Base-by-base conservation (phyloP, 305 asterid species). In the Caryopteris hybrid region DNA sequence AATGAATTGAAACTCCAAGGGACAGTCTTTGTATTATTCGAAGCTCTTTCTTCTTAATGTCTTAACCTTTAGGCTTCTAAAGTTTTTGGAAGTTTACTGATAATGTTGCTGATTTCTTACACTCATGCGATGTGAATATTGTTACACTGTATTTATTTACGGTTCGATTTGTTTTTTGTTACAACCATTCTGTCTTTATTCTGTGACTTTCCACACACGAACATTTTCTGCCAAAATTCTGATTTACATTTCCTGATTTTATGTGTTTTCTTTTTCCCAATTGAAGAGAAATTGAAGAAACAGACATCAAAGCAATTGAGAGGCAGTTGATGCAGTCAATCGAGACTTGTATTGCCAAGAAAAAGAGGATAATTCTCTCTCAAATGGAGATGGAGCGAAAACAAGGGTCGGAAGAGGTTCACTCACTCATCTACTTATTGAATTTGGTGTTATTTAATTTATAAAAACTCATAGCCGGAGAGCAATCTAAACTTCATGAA, bases 271-370 rank as follows among this genome's bases (percentile, higher is more conserved):
- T 47, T 60, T 38, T 74, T 66, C 10, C 22, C 39, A 65, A 69
- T 61, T 71, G 76, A 75, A 93, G 99, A 74, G 99, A 91, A 81
- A 94, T 94, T 69, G 99, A 89, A 74, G 99, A 94, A 81, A 74
- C 87, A 59, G 97, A 94, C 74, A 91, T 94, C 79, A 91, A 86
- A 80, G 87, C 86, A 31, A 79, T 91, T 70, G 99, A 94, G 77
- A 87, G 99, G 80, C 99, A 94, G 84, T 81, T 94, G 21, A 86
- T 94, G 89, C 97, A 91, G 80, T 94, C 96, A 62, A 84, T 94
- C 33, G 99, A 94, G 86, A 94, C 97, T 64, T 87, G 96, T 84
- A 80, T 83, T 73, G 74, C 88, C 61, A 94, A 91, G 96, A 94
- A 94, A 76, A 94, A 91, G 96, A 89, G 71, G 87, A 94, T 91